phyloP scores from a whole-genome alignment of 306 rosid genomes.

The cucumber (Cucumis sativus) region Cucumber_9930_V3 NC_026660.2:26312001-26312500 shows the following conservation, averaged over 20 bases:
- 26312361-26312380: constrained; percentile 85
- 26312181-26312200: constrained; percentile 62
- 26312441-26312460: constrained; percentile 74
- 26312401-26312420: constrained; percentile 71
- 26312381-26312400: constrained; percentile 98
- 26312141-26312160: constrained; percentile 95
- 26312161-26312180: constrained; percentile 86
- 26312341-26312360: constrained; percentile 79
- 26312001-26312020: constrained; percentile 98
- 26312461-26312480: constrained; percentile 80
- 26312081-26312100: constrained; percentile 84
- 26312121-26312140: constrained; percentile 61
- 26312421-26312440: constrained; percentile 74
- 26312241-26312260: constrained; percentile 88
- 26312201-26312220: constrained; percentile 75
- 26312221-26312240: constrained; percentile 87
- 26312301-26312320: constrained; percentile 65
- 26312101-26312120: constrained; percentile 97
- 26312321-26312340: constrained; percentile 65
- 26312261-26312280: constrained; percentile 74
- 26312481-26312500: constrained; percentile 79
- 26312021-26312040: constrained; percentile 95
- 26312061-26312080: constrained; percentile 79
- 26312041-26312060: constrained; percentile 68
- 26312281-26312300: constrained; percentile 49